Evolutionary conservation across 768 basidiomycete genomes (phyloP), one percentile per base, ranked within the genome.

Genomic region (Lactifluus volemus): DNA sequence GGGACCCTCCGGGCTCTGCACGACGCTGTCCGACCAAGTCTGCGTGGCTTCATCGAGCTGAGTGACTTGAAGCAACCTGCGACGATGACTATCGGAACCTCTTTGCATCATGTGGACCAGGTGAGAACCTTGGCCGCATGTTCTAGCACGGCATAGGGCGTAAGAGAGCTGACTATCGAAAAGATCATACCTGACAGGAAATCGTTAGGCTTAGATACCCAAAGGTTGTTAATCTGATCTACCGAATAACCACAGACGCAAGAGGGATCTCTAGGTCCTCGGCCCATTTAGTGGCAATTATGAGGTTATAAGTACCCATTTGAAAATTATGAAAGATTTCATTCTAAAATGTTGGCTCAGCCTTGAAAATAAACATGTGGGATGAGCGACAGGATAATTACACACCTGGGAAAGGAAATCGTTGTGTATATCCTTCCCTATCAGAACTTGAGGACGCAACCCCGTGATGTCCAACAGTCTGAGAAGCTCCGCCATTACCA

Each of bases 51-150:
- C 69, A 55, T 77, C 73, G 12, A 74, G 63, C 38, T 73, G 73
- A 7, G 77, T 75, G 14, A 77, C 73, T 32, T 70, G 74, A 29
- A 77, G 73, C n/a, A 89, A 58, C 39, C 79, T 75, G 47, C 77
- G 80, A 25, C 79, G 79, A 65, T 87, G 84, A 14, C 69, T 65
- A 60, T 81, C 79, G 63, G 83, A 84, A 4, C 76, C 79, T 63
- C 77, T 75, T 68, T 89, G 83, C 21, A 79, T 76, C 79, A 90
- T 80, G 67, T 87, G 79, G 6, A 89, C 71, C 45, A 87, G 67
- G 67, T 82, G 79, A 61, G 82, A 77, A 58, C 77, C 74, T 45
- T 75, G 71, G 8, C 78, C 78, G 49, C 75, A 68, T 44, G 81
- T 74, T 36, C 76, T 75, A 34, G 80, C 77, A 34, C 80, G 81